Conservation (phyloP, 306 rosid genomes). For the Quercus mongolica region DNA sequence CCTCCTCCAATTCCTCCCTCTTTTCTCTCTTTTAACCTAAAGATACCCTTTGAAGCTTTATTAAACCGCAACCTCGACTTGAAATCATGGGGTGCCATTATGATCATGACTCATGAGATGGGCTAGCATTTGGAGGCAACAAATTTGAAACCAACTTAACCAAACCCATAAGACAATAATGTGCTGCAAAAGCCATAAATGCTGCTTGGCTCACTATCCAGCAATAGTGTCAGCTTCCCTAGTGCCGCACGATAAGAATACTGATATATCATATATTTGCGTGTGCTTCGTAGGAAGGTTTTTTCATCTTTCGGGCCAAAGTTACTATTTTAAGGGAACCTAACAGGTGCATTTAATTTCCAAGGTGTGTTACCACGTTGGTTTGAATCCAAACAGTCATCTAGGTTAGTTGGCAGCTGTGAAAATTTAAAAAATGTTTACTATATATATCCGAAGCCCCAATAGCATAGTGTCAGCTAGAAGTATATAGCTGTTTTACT, state of each 20-base stretch:
- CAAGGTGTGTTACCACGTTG: neutral
- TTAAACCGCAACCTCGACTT: neutral
- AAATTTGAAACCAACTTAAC: neutral
- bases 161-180: neutral
- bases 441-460: neutral
- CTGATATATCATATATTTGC: neutral
- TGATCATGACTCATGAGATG: neutral
- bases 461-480: neutral
- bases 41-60: neutral
- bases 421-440: neutral
- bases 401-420: neutral
- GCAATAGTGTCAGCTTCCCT: neutral
- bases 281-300: neutral
- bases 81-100: neutral
- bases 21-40: no score
- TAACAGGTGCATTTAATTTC: constrained; percentile 19
- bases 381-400: constrained; percentile 7
- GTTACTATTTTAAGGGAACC: neutral
- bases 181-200: neutral
- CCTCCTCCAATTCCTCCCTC: no score
- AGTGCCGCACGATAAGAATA: neutral
- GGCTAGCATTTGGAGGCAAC: neutral
- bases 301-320: neutral
- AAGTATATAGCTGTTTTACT: neutral
- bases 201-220: neutral